A percentile compares a stretch with the other conserved stretches of the same genome.
These are phyloP conservation scores for Austroboletus olivaceoglutinosus DNA, from an alignment of 1,284 basidiomycete species.

Conservation along the genomic window DNA sequence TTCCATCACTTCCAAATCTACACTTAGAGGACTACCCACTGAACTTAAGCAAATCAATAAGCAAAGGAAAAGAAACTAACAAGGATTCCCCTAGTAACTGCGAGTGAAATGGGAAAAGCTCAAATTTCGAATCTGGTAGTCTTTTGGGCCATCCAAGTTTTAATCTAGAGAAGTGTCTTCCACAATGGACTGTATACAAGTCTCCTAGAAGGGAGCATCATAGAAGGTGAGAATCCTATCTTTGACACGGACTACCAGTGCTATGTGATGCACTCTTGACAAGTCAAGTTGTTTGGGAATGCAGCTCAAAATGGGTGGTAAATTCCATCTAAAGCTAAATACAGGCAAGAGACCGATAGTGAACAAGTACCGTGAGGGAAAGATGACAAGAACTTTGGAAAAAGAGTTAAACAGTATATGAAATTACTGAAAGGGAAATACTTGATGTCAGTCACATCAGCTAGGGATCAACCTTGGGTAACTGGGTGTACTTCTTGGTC, in stretches of 20 bases:
- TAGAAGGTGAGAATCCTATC: conserved; percentile 63
- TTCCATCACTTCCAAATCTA: no score
- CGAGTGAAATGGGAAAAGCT: conserved; percentile 46
- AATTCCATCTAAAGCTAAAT: conserved; percentile 69
- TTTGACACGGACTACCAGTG: conserved; percentile 52
- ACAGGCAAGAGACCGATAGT: conserved; percentile 64
- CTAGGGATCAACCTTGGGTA: conserved; percentile 47
- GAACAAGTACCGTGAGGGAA: conserved; percentile 67
- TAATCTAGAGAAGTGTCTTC: conserved; percentile 43
- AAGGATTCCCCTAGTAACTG: conserved; percentile 49
- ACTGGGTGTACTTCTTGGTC: conserved; percentile 45
- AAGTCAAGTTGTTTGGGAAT: conserved; percentile 70
- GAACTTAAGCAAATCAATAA: conserved; percentile 62
- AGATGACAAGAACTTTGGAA: conserved; percentile 63
- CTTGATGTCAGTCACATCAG: conserved; percentile 55
- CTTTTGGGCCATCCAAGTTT: conserved; percentile 39
- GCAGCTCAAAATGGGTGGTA: conserved; percentile 65
- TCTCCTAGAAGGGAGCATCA: conserved; percentile 55
- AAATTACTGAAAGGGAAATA: conserved; percentile 65
- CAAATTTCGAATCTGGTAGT: conserved; percentile 45
- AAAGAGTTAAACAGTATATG: conserved; percentile 63
- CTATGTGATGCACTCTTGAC: conserved; percentile 56
- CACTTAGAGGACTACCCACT: conserved; percentile 64
- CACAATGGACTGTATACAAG: conserved; percentile 52
- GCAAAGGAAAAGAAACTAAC: conserved; percentile 41